phyloP scores from a whole-genome alignment of 257 asterid species.

The Solanum dulcamara region DNA sequence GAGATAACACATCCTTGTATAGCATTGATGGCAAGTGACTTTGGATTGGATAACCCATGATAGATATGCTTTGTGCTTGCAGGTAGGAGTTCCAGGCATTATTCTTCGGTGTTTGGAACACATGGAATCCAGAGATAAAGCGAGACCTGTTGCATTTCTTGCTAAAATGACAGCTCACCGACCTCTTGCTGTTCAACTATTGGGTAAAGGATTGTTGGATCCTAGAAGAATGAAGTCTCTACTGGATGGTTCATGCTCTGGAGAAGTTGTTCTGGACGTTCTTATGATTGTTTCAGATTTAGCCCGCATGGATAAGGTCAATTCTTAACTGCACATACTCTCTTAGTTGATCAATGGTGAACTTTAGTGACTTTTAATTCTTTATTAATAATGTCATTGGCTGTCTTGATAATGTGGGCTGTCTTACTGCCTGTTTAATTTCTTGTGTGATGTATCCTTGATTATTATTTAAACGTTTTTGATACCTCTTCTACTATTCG shows the following conservation, averaged over 20 bases:
- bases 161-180: conserved; percentile 77
- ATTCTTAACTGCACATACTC: background rate
- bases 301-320: conserved; percentile 98
- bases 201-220: conserved; percentile 71
- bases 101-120: conserved; percentile 73
- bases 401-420: background rate
- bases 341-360: background rate
- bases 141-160: conserved; percentile 78
- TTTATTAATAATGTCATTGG: background rate
- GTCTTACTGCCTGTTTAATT: background rate
- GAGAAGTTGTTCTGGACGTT: conserved; percentile 76
- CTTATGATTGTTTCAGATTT: conserved; percentile 93
- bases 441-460: background rate
- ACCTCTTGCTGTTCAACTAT: conserved; percentile 78
- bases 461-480: background rate
- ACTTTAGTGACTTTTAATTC: background rate
- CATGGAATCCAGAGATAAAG: conserved; percentile 62
- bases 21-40: background rate
- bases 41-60: background rate
- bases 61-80: conserved; percentile 9
- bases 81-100: conserved; percentile 66
- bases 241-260: conserved; percentile 62
- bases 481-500: background rate
- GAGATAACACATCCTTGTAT: background rate
- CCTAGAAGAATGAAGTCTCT: conserved; percentile 59